phyloP scores from a whole-genome alignment of 257 asterid species.

The Petunia secreta region DNA sequence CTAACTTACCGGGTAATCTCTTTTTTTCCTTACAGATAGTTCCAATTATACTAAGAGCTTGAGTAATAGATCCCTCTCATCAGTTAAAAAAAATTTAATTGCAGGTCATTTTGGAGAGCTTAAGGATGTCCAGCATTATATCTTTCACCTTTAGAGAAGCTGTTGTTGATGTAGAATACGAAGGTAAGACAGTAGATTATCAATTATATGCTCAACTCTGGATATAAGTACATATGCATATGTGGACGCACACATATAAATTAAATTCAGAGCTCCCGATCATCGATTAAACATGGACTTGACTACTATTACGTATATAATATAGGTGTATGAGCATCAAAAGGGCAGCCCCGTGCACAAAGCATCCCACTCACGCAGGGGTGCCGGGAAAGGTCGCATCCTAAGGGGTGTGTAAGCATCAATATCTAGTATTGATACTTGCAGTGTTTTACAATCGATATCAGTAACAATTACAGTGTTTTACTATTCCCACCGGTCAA shows the following conservation, averaged over 20 bases:
- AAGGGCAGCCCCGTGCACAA: too few relatives aligned
- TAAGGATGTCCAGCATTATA: constrained; percentile 90
- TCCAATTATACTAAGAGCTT: constrained; percentile 10
- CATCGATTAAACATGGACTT: neutral
- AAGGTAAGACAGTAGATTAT: constrained; percentile 47
- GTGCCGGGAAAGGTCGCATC: too few relatives aligned
- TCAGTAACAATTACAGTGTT: neutral
- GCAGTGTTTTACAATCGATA: neutral
- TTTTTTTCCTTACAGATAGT: neutral
- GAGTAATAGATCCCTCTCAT: neutral
- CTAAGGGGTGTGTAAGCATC: too few relatives aligned
- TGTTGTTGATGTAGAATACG: constrained; percentile 78
- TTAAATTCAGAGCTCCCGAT: neutral
- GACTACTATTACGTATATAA: neutral
- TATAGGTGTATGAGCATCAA: neutral
- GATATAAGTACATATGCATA: neutral
- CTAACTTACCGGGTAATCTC: constrained; percentile 67
- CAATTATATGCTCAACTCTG: neutral
- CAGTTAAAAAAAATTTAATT: constrained; percentile 13
- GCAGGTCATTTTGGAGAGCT: constrained; percentile 82
- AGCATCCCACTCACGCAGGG: too few relatives aligned
- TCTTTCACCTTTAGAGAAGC: constrained; percentile 96
- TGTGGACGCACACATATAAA: neutral
- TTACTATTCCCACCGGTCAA: neutral
- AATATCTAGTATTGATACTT: neutral